Evolutionary conservation across 2,329 filamentous ascomycete genomes (phyloP).

Genomic region (Akanthomyces lecanii): DNA sequence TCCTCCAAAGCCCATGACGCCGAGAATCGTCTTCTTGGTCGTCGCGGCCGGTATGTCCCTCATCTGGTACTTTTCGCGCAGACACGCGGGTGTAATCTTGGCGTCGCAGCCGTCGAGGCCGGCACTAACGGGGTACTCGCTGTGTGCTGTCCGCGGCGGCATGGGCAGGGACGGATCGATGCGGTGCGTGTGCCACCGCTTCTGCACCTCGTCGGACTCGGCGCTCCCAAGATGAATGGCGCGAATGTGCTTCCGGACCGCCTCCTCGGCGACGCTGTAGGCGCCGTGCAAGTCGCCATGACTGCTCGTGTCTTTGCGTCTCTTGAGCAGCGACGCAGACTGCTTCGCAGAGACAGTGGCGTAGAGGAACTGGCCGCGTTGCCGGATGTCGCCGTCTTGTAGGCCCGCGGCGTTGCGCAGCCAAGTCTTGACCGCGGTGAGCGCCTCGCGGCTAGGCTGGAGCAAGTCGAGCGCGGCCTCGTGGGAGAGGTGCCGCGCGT

Average conservation of each 20-base stretch:
- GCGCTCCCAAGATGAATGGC: not conserved
- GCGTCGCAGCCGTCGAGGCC: constrained; percentile 32
- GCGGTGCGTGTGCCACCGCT: not conserved
- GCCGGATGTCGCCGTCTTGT: constrained; percentile 31
- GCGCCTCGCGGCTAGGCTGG: constrained; percentile 36
- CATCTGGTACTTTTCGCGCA: constrained; percentile 43
- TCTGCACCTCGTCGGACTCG: not conserved
- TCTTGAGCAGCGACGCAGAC: constrained; percentile 43
- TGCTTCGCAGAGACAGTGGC: constrained; percentile 37
- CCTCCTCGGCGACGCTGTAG: not conserved
- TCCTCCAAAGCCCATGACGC: constrained; percentile 48
- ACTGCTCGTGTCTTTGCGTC: constrained; percentile 22
- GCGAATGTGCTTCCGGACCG: constrained; percentile 1
- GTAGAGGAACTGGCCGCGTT: constrained; percentile 38
- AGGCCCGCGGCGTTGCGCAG: constrained; percentile 36
- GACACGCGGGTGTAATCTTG: constrained; percentile 40
- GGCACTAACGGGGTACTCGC: not conserved
- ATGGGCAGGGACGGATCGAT: not conserved
- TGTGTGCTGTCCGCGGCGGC: not conserved
- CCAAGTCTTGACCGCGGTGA: constrained; percentile 42
- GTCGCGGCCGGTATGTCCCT: constrained; percentile 46
- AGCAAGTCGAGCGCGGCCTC: constrained; percentile 47
- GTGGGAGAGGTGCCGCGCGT: constrained; percentile 46
- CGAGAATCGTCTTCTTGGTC: constrained; percentile 58
- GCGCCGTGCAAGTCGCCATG: not conserved